Evolutionary conservation across 257 asterid genomes (phyloP).

Genomic region (Linaria vulgaris): DNA sequence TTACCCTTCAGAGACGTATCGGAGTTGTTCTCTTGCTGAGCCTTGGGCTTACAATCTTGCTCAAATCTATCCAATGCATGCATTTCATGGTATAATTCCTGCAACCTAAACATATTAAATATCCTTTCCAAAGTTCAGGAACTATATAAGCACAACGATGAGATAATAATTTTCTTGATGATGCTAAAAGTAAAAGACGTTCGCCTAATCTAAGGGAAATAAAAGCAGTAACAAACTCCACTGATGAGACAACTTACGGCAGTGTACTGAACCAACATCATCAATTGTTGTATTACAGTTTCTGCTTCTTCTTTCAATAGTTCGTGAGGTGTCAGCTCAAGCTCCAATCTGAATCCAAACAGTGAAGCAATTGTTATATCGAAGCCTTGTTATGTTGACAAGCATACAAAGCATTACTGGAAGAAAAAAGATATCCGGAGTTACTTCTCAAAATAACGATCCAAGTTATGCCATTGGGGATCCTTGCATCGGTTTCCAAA

Average conservation of each 20-base stretch:
- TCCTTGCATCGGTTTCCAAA: constrained; percentile 95
- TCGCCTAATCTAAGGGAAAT: not conserved
- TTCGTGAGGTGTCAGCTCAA: constrained; percentile 59
- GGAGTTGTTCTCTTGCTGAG: constrained; percentile 58
- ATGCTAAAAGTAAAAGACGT: not conserved
- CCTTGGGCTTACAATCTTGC: constrained; percentile 78
- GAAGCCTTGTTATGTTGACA: constrained; percentile 20
- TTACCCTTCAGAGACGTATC: constrained; percentile 60
- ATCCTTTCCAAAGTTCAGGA: not conserved
- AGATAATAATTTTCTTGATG: not conserved
- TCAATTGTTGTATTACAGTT: constrained; percentile 59
- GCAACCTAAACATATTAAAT: constrained; percentile 31
- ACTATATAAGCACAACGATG: too few relatives aligned
- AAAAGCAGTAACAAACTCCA: constrained; percentile 11
- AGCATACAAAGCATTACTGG: constrained; percentile 19
- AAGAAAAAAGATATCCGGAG: constrained; percentile 21
- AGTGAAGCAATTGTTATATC: constrained; percentile 32
- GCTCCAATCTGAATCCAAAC: constrained; percentile 61
- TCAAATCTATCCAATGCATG: constrained; percentile 93
- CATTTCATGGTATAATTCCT: constrained; percentile 95
- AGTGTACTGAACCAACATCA: constrained; percentile 78
- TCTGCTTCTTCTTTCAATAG: constrained; percentile 78
- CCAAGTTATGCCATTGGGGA: constrained; percentile 98
- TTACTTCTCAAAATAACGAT: constrained; percentile 89
- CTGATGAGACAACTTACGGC: constrained; percentile 59